Conservation (phyloP, 768 basidiomycete species). For the Trichaptum fuscoviolaceum region DNA sequence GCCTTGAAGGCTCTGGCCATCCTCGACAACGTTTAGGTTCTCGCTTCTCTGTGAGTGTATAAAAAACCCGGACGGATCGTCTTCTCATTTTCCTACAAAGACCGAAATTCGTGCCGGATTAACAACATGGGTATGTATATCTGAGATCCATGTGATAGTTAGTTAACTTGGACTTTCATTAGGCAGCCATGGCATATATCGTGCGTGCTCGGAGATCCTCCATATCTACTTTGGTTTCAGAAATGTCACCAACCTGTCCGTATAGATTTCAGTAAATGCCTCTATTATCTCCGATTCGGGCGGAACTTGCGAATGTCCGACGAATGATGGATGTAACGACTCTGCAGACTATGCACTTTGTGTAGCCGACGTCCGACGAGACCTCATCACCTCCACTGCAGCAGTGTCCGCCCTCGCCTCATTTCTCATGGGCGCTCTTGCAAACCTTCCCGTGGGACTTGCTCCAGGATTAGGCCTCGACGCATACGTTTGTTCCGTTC, state of each 20-base stretch:
- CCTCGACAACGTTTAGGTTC: constrained; percentile 58
- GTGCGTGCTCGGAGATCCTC: constrained; percentile 31
- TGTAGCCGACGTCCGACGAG: constrained; percentile 56
- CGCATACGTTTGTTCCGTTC: constrained; percentile 54
- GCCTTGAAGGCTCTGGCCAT: constrained; percentile 66
- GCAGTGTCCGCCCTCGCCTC: constrained; percentile 70
- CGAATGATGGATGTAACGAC: constrained; percentile 45
- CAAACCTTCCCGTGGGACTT: constrained; percentile 80
- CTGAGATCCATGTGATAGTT: constrained; percentile 13
- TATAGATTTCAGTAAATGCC: constrained; percentile 83
- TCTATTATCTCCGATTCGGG: constrained; percentile 71
- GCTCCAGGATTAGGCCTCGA: constrained; percentile 84
- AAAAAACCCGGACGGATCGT: background rate
- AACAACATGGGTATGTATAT: constrained; percentile 66
- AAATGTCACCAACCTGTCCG: background rate
- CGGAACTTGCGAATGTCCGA: constrained; percentile 74
- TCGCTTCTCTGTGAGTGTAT: constrained; percentile 44
- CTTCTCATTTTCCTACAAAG: constrained; percentile 3
- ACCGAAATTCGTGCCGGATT: constrained; percentile 35
- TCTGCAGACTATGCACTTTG: constrained; percentile 56
- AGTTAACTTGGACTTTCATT: constrained; percentile 5
- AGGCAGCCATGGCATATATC: constrained; percentile 87
- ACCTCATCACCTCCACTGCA: constrained; percentile 81
- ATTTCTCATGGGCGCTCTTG: constrained; percentile 77
- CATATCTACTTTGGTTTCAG: background rate